Percentiles rank a stretch among this genome's conserved stretches.
phyloP scores from a whole-genome alignment of 441 rosid genomes.

The Breynia disticha region DNA sequence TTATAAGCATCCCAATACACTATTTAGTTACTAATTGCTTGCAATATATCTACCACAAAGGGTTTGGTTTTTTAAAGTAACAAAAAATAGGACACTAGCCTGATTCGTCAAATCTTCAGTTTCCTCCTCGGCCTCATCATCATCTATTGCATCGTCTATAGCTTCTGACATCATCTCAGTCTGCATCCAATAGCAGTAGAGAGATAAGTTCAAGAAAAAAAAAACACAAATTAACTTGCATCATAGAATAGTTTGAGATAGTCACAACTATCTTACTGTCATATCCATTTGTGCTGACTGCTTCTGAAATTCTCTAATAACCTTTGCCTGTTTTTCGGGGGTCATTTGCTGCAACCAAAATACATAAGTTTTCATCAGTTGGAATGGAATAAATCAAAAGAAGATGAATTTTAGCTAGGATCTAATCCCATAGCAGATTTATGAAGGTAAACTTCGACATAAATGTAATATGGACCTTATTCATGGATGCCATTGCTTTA shows the following conservation, averaged over 20 bases:
- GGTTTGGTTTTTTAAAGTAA: not conserved
- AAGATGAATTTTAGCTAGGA: too few relatives aligned
- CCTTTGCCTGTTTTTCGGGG: constrained; percentile 76
- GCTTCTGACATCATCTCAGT: constrained; percentile 93
- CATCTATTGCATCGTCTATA: constrained; percentile 76
- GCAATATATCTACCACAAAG: too few relatives aligned
- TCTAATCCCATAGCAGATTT: too few relatives aligned
- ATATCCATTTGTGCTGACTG: constrained; percentile 91
- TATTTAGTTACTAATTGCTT: too few relatives aligned
- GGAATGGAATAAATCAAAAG: too few relatives aligned
- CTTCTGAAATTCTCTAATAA: constrained; percentile 71
- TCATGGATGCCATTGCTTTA: constrained; percentile 82
- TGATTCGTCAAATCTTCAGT: constrained; percentile 92
- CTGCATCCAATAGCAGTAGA: constrained; percentile 32
- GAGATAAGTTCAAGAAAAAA: constrained; percentile 12
- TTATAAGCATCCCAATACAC: too few relatives aligned
- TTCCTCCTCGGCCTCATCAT: constrained; percentile 95
- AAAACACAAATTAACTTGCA: not conserved
- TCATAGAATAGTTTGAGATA: not conserved
- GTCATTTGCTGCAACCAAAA: constrained; percentile 67
- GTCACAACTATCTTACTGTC: constrained; percentile 55
- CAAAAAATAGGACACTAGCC: constrained; percentile 22
- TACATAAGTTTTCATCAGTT: too few relatives aligned
- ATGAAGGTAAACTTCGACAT: not conserved
- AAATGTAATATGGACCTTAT: constrained; percentile 43